phyloP scores from a whole-genome alignment of 2,329 filamentous ascomycete genomes.

The Exophiala dermatitidis region DNA sequence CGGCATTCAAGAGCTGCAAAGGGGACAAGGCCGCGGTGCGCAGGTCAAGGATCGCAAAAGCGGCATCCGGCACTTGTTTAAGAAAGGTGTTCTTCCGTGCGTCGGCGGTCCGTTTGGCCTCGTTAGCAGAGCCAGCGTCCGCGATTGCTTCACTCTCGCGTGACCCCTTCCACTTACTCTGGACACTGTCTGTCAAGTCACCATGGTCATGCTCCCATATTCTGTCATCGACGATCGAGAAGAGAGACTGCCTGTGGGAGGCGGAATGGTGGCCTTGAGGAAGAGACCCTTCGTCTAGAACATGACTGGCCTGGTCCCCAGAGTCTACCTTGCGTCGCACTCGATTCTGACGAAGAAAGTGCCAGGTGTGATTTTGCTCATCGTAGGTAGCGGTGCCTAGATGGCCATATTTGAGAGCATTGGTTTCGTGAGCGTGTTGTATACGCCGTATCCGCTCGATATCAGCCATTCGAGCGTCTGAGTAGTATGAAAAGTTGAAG shows the following conservation, averaged over 20 bases:
- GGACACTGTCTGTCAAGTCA: not conserved
- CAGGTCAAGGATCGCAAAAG: not conserved
- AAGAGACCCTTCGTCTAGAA: not conserved
- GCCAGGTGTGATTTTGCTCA: constrained; percentile 15
- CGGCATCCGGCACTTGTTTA: constrained; percentile 12
- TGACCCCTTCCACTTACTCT: not conserved
- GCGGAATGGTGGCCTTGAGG: not conserved
- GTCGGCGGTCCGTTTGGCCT: not conserved
- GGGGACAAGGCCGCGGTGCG: not conserved
- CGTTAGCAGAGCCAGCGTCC: not conserved
- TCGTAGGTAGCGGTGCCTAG: constrained; percentile 23
- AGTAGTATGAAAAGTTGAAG: not conserved
- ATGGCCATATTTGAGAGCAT: constrained; percentile 21
- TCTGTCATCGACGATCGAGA: constrained; percentile 8
- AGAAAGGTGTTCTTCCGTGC: constrained; percentile 9
- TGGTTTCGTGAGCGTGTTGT: constrained; percentile 21
- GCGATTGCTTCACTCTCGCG: not conserved
- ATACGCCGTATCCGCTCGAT: constrained; percentile 9
- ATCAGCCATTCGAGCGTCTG: constrained; percentile 19
- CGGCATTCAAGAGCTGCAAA: no score
- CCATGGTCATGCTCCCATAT: not conserved
- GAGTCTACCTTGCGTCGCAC: not conserved
- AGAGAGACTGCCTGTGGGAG: not conserved
- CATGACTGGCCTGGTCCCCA: not conserved
- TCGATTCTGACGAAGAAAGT: constrained; percentile 15